Conservation (phyloP, 768 basidiomycete genomes). For the Boletus vinaceobasis region DNA sequence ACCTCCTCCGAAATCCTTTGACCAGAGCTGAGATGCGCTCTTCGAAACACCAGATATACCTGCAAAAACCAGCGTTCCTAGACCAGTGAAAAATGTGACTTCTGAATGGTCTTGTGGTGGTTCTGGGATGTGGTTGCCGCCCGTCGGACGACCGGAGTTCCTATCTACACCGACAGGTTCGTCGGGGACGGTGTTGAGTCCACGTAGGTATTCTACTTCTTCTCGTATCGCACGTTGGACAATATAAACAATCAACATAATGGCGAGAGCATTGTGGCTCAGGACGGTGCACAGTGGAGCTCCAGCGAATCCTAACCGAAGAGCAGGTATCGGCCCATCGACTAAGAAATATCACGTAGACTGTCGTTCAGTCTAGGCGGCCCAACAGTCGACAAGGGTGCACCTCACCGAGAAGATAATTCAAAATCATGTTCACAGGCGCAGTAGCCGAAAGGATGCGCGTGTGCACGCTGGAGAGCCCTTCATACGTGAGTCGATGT, state of each 20-base stretch:
- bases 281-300: constrained; percentile 27
- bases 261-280: constrained; percentile 24
- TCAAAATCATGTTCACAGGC: constrained; percentile 21
- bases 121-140: neutral
- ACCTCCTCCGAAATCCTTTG: constrained; percentile 28
- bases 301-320: constrained; percentile 25
- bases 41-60: constrained; percentile 21
- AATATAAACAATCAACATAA: constrained; percentile 21
- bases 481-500: constrained; percentile 4
- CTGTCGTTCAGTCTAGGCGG: neutral
- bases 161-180: neutral
- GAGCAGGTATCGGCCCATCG: constrained; percentile 23
- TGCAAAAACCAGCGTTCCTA: constrained; percentile 14
- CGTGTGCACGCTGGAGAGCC: constrained; percentile 21
- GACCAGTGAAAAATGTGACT: constrained; percentile 10
- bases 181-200: constrained; percentile 5
- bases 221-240: constrained; percentile 16
- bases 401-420: constrained; percentile 25
- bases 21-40: constrained; percentile 28
- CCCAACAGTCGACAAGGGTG: neutral
- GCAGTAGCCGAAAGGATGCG: constrained; percentile 22
- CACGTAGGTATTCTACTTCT: constrained; percentile 15
- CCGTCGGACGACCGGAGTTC: neutral
- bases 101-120: neutral
- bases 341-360: constrained; percentile 7